Conservation (phyloP, 257 asterid species). For the Nicotiana tabacum region DNA sequence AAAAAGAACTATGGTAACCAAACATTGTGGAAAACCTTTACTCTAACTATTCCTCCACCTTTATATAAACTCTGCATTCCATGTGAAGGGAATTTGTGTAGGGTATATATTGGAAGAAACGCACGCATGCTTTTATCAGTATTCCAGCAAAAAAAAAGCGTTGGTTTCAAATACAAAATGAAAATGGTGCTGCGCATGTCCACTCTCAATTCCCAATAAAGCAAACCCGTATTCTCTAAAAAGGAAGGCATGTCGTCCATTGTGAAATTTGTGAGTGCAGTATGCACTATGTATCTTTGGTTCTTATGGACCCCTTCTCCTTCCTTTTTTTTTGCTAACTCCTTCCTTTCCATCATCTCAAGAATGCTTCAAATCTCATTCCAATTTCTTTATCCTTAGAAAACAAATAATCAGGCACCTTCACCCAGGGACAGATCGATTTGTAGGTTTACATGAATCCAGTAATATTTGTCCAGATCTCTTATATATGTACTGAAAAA, state of each 20-base stretch:
- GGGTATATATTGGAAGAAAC: neutral
- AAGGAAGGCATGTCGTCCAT: neutral
- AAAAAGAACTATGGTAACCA: too few relatives aligned
- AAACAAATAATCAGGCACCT: neutral
- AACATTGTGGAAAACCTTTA: too few relatives aligned
- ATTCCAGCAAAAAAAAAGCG: neutral
- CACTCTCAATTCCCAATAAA: constrained; percentile 4
- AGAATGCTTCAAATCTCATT: neutral
- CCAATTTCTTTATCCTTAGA: neutral
- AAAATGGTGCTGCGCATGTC: neutral
- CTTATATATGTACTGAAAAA: too few relatives aligned
- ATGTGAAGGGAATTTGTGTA: neutral
- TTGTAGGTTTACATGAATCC: too few relatives aligned
- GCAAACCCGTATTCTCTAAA: constrained; percentile 3
- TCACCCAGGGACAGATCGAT: too few relatives aligned
- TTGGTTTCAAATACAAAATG: neutral
- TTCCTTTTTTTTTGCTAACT: neutral
- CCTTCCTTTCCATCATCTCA: neutral
- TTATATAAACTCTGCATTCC: too few relatives aligned
- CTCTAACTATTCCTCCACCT: too few relatives aligned
- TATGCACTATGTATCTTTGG: neutral
- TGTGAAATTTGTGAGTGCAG: neutral
- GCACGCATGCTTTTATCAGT: neutral
- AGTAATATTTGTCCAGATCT: too few relatives aligned
- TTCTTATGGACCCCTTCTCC: neutral